These are phyloP conservation scores for Brassica napus DNA, from an alignment of 345 rosid genomes.

Conservation along the genomic window DNA sequence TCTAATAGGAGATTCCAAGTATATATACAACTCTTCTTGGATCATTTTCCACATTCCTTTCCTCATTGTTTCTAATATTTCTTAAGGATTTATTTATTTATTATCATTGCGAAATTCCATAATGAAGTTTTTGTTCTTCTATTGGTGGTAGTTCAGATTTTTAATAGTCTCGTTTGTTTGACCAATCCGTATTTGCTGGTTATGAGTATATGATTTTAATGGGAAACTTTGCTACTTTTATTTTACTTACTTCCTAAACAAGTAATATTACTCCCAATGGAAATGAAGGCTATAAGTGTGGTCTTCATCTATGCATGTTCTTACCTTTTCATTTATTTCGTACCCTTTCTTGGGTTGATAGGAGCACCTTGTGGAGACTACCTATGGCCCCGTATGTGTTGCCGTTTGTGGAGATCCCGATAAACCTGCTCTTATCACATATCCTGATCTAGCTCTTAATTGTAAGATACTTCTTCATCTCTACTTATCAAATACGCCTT, in stretches of 20 bases:
- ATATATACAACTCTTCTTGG: not conserved
- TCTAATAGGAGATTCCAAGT: not conserved
- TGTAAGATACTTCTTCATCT: slow-evolving; percentile 40
- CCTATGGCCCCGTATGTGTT: slow-evolving; percentile 67
- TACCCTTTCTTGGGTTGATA: slow-evolving; percentile 33
- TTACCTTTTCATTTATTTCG: slow-evolving; percentile 20
- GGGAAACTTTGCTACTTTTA: slow-evolving; percentile 13
- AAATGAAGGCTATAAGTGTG: slow-evolving; percentile 25
- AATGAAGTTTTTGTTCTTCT: not conserved
- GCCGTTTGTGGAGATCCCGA: slow-evolving; percentile 89
- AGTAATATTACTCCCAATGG: not conserved
- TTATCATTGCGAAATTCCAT: not conserved
- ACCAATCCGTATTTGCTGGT: not conserved
- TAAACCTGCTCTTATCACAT: slow-evolving; percentile 92
- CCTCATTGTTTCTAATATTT: not conserved
- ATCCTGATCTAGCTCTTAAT: slow-evolving; percentile 90
- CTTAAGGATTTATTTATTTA: not conserved
- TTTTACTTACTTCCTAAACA: slow-evolving; percentile 16
- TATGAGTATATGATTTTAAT: slow-evolving; percentile 4
- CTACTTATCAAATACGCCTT: not conserved
- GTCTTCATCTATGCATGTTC: slow-evolving; percentile 30
- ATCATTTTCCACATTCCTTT: not conserved
- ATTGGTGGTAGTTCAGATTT: not conserved
- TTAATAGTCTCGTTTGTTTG: slow-evolving; percentile 9
- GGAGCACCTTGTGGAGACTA: slow-evolving; percentile 76